Evolutionary conservation across 148 eudicot species (phyloP), one percentile per base, ranked within the genome.

Genomic region (Polygonum aviculare): DNA sequence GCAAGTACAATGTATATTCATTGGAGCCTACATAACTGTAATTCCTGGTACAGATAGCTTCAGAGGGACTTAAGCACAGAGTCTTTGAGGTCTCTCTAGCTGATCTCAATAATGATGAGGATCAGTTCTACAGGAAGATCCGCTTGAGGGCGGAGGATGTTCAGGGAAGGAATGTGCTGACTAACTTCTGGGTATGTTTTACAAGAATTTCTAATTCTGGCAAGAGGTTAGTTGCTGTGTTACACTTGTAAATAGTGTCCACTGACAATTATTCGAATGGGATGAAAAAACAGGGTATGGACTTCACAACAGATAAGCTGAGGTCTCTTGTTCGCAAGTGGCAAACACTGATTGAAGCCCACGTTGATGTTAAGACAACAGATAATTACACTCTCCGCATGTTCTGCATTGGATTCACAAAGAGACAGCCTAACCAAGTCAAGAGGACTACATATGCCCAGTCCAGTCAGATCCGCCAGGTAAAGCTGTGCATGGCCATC

Each of bases 331-430:
- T 83, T 3, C 76, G 79, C 63, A 85, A 85, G 35, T 80, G 88
- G 88, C 85, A 85, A 62, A 71, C 88, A 35, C 44, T 85, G 77
- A 85, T 85, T 55, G 88, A 85, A 75, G 85, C 88, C 38, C 35
- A 62, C 22, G 69, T 62, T 62, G 69, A 62, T 62, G 69, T 19
- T 22, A 62, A 62, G 26, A 62, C 88, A 6, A 85, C 88, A 0
- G 85, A 85, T 55, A 79, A 36, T 52, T 85, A 74, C 72, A 83
- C 84, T 22, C 54, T 85, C 12, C 75, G 88, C 49, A 60, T 85
- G 86, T 85, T 85, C 78, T 83, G 88, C 84, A 85, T 85, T 77
- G 88, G 80, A 26, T 85, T 85, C 51, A 85, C 88, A 16, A 85
- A 85, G 79, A 85, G 81, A 80, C 82, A 86, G 40, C 76, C 78